phyloP scores from a whole-genome alignment of 2,329 filamentous ascomycete species.

The Ilyonectria mors-panacis region DNA sequence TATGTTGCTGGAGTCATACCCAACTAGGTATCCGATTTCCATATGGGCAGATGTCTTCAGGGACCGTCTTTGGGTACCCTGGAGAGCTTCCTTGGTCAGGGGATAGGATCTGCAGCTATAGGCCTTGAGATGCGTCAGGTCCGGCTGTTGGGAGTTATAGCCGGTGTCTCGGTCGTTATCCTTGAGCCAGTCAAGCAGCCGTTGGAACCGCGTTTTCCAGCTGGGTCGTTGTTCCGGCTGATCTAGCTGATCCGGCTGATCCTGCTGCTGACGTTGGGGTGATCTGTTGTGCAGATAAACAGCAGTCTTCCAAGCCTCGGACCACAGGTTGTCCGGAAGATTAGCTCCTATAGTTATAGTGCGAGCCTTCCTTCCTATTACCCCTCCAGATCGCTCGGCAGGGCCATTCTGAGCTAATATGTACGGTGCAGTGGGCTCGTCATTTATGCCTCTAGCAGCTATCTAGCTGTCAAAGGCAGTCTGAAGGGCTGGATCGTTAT shows the following conservation, averaged over 20 bases:
- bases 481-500: too few relatives aligned
- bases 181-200: constrained; percentile 13
- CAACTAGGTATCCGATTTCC: constrained; percentile 23
- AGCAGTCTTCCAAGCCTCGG: constrained; percentile 5
- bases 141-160: not conserved
- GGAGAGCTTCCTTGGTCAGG: constrained; percentile 14
- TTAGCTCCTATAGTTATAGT: too few relatives aligned
- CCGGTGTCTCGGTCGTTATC: constrained; percentile 11
- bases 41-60: constrained; percentile 14
- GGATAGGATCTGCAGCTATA: constrained; percentile 20
- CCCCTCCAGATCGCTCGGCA: too few relatives aligned
- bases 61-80: not conserved
- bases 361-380: too few relatives aligned
- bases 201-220: constrained; percentile 9
- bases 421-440: too few relatives aligned
- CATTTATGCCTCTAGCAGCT: too few relatives aligned
- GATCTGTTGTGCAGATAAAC: constrained; percentile 24
- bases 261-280: constrained; percentile 1
- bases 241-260: too few relatives aligned
- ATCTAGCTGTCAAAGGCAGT: too few relatives aligned
- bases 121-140: constrained; percentile 18
- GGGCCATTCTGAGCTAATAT: too few relatives aligned
- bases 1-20: constrained; percentile 26
- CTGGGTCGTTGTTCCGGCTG: not conserved
- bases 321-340: too few relatives aligned